Evolutionary conservation across 1,284 basidiomycete genomes (phyloP), one percentile per base, ranked within the genome.

Genomic region (Apiotrichum siamense): DNA sequence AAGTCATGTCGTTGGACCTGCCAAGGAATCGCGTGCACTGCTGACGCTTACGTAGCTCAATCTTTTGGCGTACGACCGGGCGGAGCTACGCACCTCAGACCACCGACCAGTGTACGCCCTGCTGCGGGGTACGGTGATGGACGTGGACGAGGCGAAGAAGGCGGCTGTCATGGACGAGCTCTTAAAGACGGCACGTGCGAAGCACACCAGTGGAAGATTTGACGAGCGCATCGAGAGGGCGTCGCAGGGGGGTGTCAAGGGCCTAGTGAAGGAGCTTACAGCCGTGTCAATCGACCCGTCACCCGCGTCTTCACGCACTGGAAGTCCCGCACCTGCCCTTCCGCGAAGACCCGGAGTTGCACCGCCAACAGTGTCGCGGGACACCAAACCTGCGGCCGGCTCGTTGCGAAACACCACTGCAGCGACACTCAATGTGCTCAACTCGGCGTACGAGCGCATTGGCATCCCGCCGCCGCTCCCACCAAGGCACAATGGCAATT

Each of bases 31-130:
- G 29, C 29, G 29, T 31, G 11, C 29, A 31, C 29, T 31, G 3
- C 47, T 59, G 31, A 58, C 41, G 20, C n/a, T n/a, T n/a, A n/a
- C 25, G 13, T 38, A 62, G 51, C 48, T 66, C 4, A 44, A 59
- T 10, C 55, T 69, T 25, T 60, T 67, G 31, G 60, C 63, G 3
- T 81, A 81, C 57, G 55, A 66, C 26, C 69, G 90, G 50, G 86
- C 89, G 18, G 88, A 94, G 60, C 76, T 98, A 55, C 80, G 79
- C 64, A 83, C 87, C 2, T 97, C 92, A 11, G 96, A 99, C 75
- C 96, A 99, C 70, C 83, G 87, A 61, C 96, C 96, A 64, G 93
- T 98, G 1, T 94, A 87, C 63, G 89, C 85, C 2, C 74, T 87
- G 6, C 91, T 97, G 73, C 78, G 82, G 44, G 83, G 84, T 0